These are phyloP conservation scores for Martiniozyma asiatica DNA, from an alignment of 1,139 yeast species.

Conservation along the genomic window DNA sequence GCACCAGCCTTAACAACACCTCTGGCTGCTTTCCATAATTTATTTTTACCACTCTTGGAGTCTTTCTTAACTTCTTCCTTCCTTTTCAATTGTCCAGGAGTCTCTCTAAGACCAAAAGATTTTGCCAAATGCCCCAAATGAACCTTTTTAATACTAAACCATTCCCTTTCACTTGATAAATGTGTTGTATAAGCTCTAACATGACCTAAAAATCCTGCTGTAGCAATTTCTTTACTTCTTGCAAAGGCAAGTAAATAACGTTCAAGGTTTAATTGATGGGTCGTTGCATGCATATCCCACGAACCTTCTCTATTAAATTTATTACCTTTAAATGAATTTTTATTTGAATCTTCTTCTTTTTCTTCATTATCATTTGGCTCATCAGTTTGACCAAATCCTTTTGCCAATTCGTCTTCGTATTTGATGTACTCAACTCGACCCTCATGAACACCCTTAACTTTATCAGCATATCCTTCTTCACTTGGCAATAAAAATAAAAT, in stretches of 20 bases:
- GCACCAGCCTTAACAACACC: conserved; percentile 50
- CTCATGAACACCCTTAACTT: conserved; percentile 49
- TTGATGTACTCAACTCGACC: conserved; percentile 40
- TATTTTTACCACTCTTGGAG: conserved; percentile 54
- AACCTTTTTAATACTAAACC: conserved; percentile 66
- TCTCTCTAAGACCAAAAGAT: conserved; percentile 86
- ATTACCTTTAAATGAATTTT: conserved; percentile 17
- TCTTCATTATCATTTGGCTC: conserved; percentile 21
- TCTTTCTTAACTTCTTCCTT: conserved; percentile 25
- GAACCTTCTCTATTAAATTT: conserved; percentile 26
- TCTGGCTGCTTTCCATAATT: conserved; percentile 70
- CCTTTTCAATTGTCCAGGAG: conserved; percentile 34
- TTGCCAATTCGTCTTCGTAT: conserved; percentile 40
- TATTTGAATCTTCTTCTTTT: conserved; percentile 21
- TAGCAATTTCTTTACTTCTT: conserved; percentile 36
- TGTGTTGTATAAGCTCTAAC: conserved; percentile 96
- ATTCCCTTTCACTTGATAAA: conserved; percentile 61
- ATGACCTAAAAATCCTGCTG: conserved; percentile 75
- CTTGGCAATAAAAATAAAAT: conserved; percentile 76
- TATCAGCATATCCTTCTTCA: conserved; percentile 73
- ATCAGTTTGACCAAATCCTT: conserved; percentile 47
- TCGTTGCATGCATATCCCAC: conserved; percentile 94
- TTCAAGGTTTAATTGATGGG: conserved; percentile 88
- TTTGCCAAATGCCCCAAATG: conserved; percentile 96
- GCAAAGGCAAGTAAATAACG: conserved; percentile 72